phyloP scores from a whole-genome alignment of 495 filamentous ascomycete genomes.

The Penicillium salamii region DNA sequence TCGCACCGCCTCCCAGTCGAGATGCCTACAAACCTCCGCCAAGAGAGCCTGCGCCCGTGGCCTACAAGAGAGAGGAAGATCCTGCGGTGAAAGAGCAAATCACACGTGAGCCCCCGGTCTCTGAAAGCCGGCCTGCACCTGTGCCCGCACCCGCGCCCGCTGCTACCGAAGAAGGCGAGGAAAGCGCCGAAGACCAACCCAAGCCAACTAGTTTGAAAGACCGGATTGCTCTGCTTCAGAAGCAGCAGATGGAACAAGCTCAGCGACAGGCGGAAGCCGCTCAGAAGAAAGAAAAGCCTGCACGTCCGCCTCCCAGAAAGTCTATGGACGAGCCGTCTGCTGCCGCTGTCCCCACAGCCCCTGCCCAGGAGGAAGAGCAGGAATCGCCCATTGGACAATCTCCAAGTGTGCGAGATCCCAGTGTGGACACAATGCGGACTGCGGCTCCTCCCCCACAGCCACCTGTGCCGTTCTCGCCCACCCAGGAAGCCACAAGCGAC shows the following conservation, averaged over 20 bases:
- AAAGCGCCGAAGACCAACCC: conserved; percentile 65
- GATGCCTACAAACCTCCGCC: conserved; percentile 84
- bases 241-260: conserved; percentile 87
- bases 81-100: conserved; percentile 69
- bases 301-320: conserved; percentile 73
- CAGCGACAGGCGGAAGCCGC: conserved; percentile 72
- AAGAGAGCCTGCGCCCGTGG: conserved; percentile 62
- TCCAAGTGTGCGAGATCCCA: conserved; percentile 45
- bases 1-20: conserved; percentile 89
- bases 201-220: conserved; percentile 93
- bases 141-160: conserved; percentile 43
- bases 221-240: conserved; percentile 87
- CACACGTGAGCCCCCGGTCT: conserved; percentile 41
- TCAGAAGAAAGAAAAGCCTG: conserved; percentile 87
- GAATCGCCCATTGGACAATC: conserved; percentile 44
- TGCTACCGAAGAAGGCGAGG: conserved; percentile 51
- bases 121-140: conserved; percentile 52
- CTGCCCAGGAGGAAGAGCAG: conserved; percentile 26
- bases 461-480: conserved; percentile 40
- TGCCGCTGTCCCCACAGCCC: conserved; percentile 18
- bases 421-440: conserved; percentile 53
- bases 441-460: conserved; percentile 44
- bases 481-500: conserved; percentile 62
- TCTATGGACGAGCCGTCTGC: conserved; percentile 56
- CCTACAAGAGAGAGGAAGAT: conserved; percentile 87